These are phyloP conservation scores for Solanum appendiculatum DNA, from an alignment of 257 asterid species.

Conservation along the genomic window DNA sequence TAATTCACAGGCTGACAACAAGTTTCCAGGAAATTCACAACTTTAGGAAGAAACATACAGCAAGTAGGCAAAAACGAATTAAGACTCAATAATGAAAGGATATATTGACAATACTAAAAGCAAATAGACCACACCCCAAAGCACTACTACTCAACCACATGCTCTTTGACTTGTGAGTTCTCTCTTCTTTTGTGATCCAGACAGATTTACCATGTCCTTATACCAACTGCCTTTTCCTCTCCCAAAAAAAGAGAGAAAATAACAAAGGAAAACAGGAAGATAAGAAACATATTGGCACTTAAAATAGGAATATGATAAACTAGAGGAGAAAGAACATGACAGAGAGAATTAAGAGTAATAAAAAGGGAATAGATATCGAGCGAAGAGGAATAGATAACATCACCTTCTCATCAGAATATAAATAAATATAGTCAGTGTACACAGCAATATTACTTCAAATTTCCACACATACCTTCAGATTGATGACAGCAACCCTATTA, in stretches of 20 bases:
- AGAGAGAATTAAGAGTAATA: background rate
- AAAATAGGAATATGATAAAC: background rate
- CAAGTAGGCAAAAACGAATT: background rate
- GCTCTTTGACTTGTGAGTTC: background rate
- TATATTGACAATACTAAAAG: background rate
- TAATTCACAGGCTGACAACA: background rate
- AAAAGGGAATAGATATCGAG: background rate
- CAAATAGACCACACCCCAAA: background rate
- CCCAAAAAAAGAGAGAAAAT: background rate
- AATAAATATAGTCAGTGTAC: background rate
- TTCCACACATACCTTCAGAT: slow-evolving; percentile 55
- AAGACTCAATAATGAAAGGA: background rate
- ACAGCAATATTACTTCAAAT: background rate
- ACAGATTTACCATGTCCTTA: background rate
- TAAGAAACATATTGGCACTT: background rate
- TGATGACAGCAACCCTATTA: slow-evolving; percentile 78
- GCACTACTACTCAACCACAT: background rate
- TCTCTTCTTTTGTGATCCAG: background rate
- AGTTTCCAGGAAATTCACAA: background rate
- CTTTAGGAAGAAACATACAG: background rate
- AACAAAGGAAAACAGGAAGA: background rate
- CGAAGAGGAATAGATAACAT: background rate
- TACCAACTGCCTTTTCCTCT: background rate
- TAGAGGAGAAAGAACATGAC: background rate
- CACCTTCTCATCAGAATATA: background rate